Evolutionary conservation across 2,329 filamentous ascomycete species (phyloP).

Genomic region (Septoria petroselini): DNA sequence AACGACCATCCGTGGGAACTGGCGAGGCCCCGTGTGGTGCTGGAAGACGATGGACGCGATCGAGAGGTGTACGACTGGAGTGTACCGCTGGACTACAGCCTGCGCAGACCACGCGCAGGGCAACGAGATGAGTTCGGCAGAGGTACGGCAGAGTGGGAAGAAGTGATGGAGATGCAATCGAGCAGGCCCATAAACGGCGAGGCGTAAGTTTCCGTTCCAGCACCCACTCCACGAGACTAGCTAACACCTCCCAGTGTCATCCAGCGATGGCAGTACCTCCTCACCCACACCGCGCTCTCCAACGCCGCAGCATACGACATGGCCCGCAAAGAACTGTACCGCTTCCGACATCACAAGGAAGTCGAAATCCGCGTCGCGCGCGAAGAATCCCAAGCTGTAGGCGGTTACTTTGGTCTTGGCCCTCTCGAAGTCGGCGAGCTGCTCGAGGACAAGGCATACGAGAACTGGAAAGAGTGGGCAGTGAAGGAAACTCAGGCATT

Average conservation of each 20-base stretch:
- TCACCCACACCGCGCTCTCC: slow-evolving; percentile 48
- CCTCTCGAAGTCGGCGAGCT: slow-evolving; percentile 73
- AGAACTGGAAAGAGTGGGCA: slow-evolving; percentile 84
- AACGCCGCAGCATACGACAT: slow-evolving; percentile 73
- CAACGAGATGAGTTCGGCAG: slow-evolving; percentile 18
- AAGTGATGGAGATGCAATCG: slow-evolving; percentile 60
- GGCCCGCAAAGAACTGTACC: slow-evolving; percentile 87
- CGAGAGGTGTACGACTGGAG: slow-evolving; percentile 75
- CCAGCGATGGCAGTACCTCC: slow-evolving; percentile 84
- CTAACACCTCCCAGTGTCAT: slow-evolving; percentile 71
- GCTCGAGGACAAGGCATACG: slow-evolving; percentile 75
- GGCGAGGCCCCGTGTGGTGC: slow-evolving; percentile 76
- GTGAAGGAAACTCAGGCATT: slow-evolving; percentile 49
- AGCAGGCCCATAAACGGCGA: slow-evolving; percentile 71
- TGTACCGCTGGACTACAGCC: slow-evolving; percentile 30
- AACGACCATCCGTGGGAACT: slow-evolving; percentile 96
- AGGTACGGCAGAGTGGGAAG: slow-evolving; percentile 49
- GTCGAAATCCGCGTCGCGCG: slow-evolving; percentile 76
- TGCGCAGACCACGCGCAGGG: slow-evolving; percentile 25
- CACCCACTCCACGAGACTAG: too few species aligned
- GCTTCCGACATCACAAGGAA: slow-evolving; percentile 75
- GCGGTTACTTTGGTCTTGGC: slow-evolving; percentile 82
- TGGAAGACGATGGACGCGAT: slow-evolving; percentile 85
- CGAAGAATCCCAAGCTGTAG: slow-evolving; percentile 82
- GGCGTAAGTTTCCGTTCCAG: slow-evolving; percentile 25